These are phyloP conservation scores for Echinosophora koreensis DNA, from an alignment of 306 rosid species.

Conservation along the genomic window DNA sequence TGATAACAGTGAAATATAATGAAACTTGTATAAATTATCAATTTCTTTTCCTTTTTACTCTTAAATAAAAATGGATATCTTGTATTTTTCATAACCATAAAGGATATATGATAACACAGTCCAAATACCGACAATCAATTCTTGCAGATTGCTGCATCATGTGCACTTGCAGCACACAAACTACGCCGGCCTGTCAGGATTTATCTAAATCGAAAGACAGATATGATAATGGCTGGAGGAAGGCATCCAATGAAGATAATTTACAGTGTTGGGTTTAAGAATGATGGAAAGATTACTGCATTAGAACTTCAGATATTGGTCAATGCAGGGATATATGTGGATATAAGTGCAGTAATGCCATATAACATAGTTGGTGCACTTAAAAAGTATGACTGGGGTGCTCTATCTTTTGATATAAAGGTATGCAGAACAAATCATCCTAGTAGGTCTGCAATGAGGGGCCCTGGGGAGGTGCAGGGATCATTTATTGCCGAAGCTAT, in stretches of 20 bases:
- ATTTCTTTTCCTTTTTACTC: too few relatives aligned
- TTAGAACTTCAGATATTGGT: slow-evolving; percentile 76
- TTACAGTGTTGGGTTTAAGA: slow-evolving; percentile 85
- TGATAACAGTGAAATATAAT: too few relatives aligned
- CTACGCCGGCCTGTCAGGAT: slow-evolving; percentile 80
- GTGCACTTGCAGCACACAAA: slow-evolving; percentile 93
- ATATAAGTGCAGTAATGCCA: slow-evolving; percentile 74
- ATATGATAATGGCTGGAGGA: slow-evolving; percentile 96
- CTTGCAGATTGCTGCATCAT: slow-evolving; percentile 77
- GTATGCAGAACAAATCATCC: slow-evolving; percentile 85
- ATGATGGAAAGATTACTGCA: slow-evolving; percentile 86
- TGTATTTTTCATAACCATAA: too few relatives aligned
- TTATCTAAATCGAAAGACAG: slow-evolving; percentile 83
- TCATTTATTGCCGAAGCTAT: slow-evolving; percentile 91
- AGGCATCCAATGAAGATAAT: slow-evolving; percentile 95
- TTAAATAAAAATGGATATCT: too few relatives aligned
- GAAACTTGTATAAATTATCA: too few relatives aligned
- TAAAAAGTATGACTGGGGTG: slow-evolving; percentile 94
- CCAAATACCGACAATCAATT: slow-evolving; percentile 45
- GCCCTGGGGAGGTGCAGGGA: slow-evolving; percentile 90
- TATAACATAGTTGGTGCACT: slow-evolving; percentile 55
- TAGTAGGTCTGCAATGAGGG: slow-evolving; percentile 93
- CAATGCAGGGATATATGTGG: slow-evolving; percentile 76
- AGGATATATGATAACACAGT: background rate
- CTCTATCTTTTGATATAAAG: slow-evolving; percentile 80